Percentiles rank a stretch among this genome's conserved stretches.
Evolutionary conservation across 371 early-diverging fungal genomes (phyloP).

Genomic region (Dinochytrium kinnereticum): DNA sequence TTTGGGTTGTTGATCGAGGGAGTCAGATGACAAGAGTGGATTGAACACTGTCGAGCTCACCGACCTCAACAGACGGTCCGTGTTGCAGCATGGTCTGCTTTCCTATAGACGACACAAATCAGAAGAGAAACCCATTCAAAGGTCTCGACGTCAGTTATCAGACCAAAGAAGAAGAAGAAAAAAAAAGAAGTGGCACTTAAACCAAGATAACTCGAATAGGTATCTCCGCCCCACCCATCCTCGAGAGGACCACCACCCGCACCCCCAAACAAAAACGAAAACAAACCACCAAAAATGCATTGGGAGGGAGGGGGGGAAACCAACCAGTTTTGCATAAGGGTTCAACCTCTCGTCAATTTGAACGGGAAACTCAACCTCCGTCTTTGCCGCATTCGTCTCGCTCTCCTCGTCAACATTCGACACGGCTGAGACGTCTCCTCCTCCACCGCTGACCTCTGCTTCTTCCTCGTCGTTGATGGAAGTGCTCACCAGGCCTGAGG

Average conservation of each 20-base stretch:
- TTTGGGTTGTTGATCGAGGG: conserved; percentile 24
- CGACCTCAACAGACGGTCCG: conserved; percentile 31
- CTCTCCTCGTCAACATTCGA: conserved; percentile 8
- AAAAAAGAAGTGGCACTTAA: no score
- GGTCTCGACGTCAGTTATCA: background rate
- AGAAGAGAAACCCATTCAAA: background rate
- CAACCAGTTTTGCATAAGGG: conserved; percentile 12
- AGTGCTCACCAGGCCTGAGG: background rate
- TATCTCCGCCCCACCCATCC: no score
- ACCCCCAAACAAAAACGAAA: background rate
- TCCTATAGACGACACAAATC: background rate
- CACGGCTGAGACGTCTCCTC: background rate
- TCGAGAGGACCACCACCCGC: no score
- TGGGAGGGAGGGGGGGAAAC: background rate
- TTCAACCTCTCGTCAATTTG: conserved; percentile 19
- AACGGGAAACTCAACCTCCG: background rate
- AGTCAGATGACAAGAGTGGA: conserved; percentile 26
- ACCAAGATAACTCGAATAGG: no score
- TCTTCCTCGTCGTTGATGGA: background rate
- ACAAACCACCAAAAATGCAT: conserved; percentile 6
- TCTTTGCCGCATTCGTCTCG: background rate
- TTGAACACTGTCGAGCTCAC: conserved; percentile 25
- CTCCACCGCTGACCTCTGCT: background rate
- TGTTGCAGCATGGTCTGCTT: conserved; percentile 38
- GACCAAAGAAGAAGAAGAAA: no score